Evolutionary conservation across 345 rosid species (phyloP).

Genomic region (Triadica sebifera): DNA sequence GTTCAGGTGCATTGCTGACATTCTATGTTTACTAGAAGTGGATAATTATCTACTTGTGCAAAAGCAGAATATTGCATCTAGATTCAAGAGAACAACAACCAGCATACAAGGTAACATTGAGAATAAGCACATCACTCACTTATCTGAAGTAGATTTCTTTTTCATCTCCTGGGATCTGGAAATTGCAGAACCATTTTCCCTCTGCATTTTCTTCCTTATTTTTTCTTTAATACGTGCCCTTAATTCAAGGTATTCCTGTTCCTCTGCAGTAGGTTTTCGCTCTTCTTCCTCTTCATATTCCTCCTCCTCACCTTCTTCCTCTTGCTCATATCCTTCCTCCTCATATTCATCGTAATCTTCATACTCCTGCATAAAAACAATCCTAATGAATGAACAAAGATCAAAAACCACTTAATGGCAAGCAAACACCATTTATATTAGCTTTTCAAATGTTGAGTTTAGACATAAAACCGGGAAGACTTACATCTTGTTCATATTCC

Average conservation of each 20-base stretch:
- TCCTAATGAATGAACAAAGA: neutral
- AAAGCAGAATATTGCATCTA: no score
- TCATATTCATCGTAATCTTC: no score
- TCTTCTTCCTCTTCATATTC: constrained; percentile 47
- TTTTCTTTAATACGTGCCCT: constrained; percentile 66
- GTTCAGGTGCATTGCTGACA: neutral
- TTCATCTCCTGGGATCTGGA: constrained; percentile 41
- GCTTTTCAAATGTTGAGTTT: neutral
- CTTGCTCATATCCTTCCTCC: constrained; percentile 38
- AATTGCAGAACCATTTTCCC: constrained; percentile 29
- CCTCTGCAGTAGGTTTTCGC: constrained; percentile 51
- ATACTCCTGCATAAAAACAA: constrained; percentile 1
- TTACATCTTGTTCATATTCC: constrained; percentile 49
- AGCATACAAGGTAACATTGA: neutral
- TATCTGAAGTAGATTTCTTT: constrained; percentile 49
- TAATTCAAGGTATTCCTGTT: constrained; percentile 55
- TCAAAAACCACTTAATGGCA: neutral
- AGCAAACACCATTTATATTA: neutral
- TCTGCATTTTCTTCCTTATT: constrained; percentile 51
- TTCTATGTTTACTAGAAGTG: neutral
- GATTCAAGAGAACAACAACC: no score
- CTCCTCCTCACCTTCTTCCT: constrained; percentile 35
- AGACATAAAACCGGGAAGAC: constrained; percentile 16
- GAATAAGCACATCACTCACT: constrained; percentile 41
- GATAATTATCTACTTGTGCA: neutral